phyloP scores from a whole-genome alignment of 1,284 basidiomycete genomes.

The Coniferiporia sulphurascens region DNA sequence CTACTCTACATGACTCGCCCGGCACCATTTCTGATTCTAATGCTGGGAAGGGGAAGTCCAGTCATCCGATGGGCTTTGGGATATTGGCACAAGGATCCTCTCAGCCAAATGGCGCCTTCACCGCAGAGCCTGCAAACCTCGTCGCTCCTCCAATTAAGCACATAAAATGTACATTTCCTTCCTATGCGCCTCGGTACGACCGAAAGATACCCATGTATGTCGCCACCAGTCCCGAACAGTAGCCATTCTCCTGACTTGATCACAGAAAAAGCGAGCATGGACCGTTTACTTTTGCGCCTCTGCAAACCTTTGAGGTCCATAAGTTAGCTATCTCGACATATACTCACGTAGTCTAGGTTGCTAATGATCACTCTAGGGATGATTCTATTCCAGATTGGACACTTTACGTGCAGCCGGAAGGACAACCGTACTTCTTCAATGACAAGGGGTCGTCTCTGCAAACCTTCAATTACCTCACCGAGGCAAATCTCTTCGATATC shows the following conservation, averaged over 20 bases:
- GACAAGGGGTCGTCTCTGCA: background rate
- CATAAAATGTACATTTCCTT: background rate
- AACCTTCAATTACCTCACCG: constrained; percentile 11
- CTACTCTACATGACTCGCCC: background rate
- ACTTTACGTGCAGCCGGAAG: constrained; percentile 10
- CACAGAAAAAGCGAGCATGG: background rate
- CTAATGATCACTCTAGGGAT: background rate
- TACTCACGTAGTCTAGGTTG: background rate
- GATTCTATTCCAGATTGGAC: background rate
- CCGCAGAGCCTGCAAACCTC: background rate
- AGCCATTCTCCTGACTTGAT: background rate
- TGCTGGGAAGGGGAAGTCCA: background rate
- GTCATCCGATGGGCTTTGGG: background rate
- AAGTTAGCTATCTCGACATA: background rate
- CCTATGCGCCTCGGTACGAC: constrained; percentile 2
- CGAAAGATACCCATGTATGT: constrained; percentile 2
- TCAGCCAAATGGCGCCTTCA: background rate
- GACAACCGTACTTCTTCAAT: constrained; percentile 11
- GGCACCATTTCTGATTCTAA: background rate
- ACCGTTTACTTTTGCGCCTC: background rate
- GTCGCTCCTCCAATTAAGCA: background rate
- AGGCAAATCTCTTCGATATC: constrained; percentile 1
- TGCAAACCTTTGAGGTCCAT: constrained; percentile 1
- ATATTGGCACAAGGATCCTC: background rate
- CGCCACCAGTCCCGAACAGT: background rate